phyloP scores from a whole-genome alignment of 768 basidiomycete genomes.

The Amanita polypyramis region DNA sequence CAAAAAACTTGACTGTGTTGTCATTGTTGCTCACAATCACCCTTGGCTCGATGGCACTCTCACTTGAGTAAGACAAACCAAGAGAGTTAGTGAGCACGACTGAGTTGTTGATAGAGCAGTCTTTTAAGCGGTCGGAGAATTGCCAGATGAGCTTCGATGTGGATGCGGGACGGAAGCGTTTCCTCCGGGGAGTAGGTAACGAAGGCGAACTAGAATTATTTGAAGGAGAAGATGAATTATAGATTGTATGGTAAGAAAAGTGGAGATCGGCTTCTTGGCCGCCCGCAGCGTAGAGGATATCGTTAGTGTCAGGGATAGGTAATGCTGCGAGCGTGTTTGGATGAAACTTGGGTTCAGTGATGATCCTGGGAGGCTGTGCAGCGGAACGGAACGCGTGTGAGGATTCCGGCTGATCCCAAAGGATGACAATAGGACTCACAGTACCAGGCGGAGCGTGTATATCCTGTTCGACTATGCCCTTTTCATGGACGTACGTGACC shows the following conservation, averaged over 20 bases:
- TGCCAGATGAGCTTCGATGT: constrained; percentile 33
- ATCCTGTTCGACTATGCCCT: constrained; percentile 50
- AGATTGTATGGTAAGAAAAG: constrained; percentile 33
- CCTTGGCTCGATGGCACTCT: constrained; percentile 64
- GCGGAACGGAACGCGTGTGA: neutral
- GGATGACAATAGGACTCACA: constrained; percentile 8
- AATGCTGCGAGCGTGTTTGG: constrained; percentile 59
- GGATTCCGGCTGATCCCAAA: constrained; percentile 3
- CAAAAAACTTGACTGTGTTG: constrained; percentile 69
- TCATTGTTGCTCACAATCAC: constrained; percentile 86
- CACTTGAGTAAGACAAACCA: constrained; percentile 45
- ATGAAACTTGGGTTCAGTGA: constrained; percentile 45
- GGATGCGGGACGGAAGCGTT: constrained; percentile 14
- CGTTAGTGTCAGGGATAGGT: constrained; percentile 35
- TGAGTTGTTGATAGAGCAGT: constrained; percentile 72
- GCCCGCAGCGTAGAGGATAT: constrained; percentile 64
- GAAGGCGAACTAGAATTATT: neutral
- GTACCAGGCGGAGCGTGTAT: constrained; percentile 19
- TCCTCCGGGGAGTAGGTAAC: constrained; percentile 18
- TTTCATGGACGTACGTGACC: constrained; percentile 46
- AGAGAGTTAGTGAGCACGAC: constrained; percentile 51
- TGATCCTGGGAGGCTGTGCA: constrained; percentile 29
- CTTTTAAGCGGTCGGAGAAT: constrained; percentile 38
- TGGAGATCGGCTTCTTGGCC: constrained; percentile 68
- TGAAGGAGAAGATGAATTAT: constrained; percentile 10